Percentiles rank a stretch among this genome's conserved stretches.
These are phyloP conservation scores for Chlorella sp. DNA, from an alignment of 139 green algal species.

Conservation along the genomic window DNA sequence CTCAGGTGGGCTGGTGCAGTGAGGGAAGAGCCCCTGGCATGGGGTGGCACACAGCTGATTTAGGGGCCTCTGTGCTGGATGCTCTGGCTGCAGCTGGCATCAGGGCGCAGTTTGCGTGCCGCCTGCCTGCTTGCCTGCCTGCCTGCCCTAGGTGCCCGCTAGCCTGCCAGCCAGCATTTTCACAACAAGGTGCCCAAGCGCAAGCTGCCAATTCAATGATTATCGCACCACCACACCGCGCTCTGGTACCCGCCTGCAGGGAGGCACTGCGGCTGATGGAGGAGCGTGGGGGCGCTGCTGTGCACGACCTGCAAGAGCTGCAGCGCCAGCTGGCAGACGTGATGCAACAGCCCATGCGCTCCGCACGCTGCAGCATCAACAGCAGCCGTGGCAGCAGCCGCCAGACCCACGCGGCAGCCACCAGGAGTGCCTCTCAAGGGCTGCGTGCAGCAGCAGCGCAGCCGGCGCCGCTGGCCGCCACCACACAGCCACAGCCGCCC, in stretches of 20 bases:
- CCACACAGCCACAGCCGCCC: background rate
- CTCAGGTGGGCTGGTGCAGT: background rate
- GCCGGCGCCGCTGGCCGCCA: background rate
- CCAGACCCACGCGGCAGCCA: background rate
- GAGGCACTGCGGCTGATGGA: constrained; percentile 18
- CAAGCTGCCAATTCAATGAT: background rate
- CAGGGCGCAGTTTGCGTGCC: background rate
- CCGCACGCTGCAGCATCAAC: no score
- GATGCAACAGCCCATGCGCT: background rate
- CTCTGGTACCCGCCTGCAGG: background rate
- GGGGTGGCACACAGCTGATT: no score
- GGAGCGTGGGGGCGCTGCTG: background rate
- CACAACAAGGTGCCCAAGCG: background rate
- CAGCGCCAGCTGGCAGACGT: background rate
- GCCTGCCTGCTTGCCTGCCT: background rate
- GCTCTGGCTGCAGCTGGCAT: background rate
- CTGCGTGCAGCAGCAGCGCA: background rate
- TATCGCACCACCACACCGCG: background rate
- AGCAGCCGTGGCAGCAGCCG: constrained; percentile 7
- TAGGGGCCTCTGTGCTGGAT: no score
- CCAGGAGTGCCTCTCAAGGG: background rate
- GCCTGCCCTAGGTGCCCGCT: background rate
- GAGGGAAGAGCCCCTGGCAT: no score
- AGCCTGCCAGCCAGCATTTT: background rate
- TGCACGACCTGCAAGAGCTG: background rate